Evolutionary conservation across 2,329 filamentous ascomycete genomes (phyloP), one percentile per base, ranked within the genome.

Genomic region (Aspergillus luchuensis): DNA sequence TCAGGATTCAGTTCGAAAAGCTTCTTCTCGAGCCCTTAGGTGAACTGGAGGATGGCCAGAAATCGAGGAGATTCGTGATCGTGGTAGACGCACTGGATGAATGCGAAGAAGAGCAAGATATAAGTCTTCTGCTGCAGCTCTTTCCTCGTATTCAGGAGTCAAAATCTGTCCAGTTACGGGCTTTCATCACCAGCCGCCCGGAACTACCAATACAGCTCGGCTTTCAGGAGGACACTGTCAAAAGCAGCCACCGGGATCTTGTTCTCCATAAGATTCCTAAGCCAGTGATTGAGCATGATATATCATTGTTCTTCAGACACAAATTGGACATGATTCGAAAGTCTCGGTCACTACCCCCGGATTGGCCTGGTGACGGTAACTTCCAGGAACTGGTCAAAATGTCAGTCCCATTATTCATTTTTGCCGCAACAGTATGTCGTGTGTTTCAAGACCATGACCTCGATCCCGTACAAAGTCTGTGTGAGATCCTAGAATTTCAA

Each of bases 41-140:
- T 5, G 52, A 43, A 13, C 5, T 57, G 49, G 6, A 19, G 28
- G 39, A 51, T n/a, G 13, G 36, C 13, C 36, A 56, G 21, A 30
- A 11, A 11, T 15, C 30, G 4, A 45, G 5, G 19, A 51, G 45
- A 8, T 23, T 61, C 6, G 54, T 67, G 6, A 59, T 71, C 0
- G 68, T 75, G n/a, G 65, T 71, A 8, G 69, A 72, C 53, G 66
- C 67, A 2, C 36, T 73, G 8, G 71, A 76, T 53, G 68, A 74
- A 57, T 71, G 64, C 45, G 66, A 72, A 23, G 21, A 48, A 10
- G 63, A 68, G 28, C 23, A 64, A n/a, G 62, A 71, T 38, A 50
- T 72, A 1, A 23, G 58, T 33, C 49, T 49, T 4, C 64, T 75
- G 19, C 54, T 74, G 21, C 57, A 64, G 33, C 49, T 73, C 15